These are phyloP conservation scores for Herpetomonas muscarum DNA, from an alignment of 208 protist genomes.

Conservation along the genomic window DNA sequence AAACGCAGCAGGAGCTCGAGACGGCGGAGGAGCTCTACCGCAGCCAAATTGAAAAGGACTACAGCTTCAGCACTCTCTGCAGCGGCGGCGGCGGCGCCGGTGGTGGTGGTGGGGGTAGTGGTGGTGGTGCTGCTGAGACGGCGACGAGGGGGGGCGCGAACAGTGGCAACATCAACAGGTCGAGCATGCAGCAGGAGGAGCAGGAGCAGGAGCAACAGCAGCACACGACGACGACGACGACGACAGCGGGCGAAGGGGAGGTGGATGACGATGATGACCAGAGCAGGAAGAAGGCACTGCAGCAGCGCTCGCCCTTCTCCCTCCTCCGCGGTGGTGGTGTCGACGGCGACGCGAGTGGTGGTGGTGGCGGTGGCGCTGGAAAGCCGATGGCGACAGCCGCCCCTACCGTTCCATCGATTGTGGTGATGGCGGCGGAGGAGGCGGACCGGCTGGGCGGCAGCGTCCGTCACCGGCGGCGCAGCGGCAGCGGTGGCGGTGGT, in stretches of 20 bases:
- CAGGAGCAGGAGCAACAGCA: too few relatives aligned
- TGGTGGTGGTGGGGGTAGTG: not conserved
- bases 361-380: not conserved
- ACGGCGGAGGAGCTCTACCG: slow-evolving; percentile 68
- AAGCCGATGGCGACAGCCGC: slow-evolving; percentile 2
- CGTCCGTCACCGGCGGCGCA: not conserved
- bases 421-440: not conserved
- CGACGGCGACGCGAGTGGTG: not conserved
- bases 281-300: too few relatives aligned
- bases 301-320: too few relatives aligned
- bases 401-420: not conserved
- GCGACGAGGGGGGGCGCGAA: too few relatives aligned
- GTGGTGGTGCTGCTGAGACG: slow-evolving; percentile 5
- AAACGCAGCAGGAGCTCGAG: slow-evolving; percentile 43
- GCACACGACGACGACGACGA: too few relatives aligned
- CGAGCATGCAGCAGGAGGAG: too few relatives aligned
- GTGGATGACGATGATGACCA: too few relatives aligned
- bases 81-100: not conserved
- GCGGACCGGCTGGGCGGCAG: not conserved
- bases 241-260: too few relatives aligned
- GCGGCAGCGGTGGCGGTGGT: not conserved
- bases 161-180: too few relatives aligned
- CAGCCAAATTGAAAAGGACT: slow-evolving; percentile 78
- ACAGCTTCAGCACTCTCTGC: slow-evolving; percentile 59
- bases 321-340: slow-evolving; percentile 3